Conservation (phyloP, 2,329 filamentous ascomycete genomes). For the Fusarium avenaceum region DNA sequence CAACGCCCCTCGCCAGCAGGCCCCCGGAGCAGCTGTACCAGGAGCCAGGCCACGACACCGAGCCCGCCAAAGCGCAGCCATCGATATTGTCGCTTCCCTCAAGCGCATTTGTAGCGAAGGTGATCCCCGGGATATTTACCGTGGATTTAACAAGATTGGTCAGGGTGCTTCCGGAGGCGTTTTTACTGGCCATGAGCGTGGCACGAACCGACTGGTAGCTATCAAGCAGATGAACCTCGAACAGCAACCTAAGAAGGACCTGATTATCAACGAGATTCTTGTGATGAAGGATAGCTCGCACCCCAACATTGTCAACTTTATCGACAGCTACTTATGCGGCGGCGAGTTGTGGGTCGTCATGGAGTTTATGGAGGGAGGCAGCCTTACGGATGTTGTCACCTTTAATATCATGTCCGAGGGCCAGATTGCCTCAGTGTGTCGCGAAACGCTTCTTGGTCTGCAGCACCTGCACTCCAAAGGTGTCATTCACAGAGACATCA, state of each 20-base stretch:
- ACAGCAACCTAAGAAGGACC: slow-evolving; percentile 97
- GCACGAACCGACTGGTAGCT: slow-evolving; percentile 88
- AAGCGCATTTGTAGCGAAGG: slow-evolving; percentile 91
- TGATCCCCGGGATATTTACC: slow-evolving; percentile 90
- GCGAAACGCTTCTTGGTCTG: slow-evolving; percentile 90
- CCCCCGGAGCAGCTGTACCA: slow-evolving; percentile 57
- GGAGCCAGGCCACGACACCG: slow-evolving; percentile 80
- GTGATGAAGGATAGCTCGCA: slow-evolving; percentile 99
- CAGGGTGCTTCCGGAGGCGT: slow-evolving; percentile 98
- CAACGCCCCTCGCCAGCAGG: slow-evolving; percentile 56
- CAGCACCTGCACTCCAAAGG: slow-evolving; percentile 98
- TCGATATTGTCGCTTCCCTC: slow-evolving; percentile 86
- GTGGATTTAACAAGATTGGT: slow-evolving; percentile 91
- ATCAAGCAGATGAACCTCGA: slow-evolving; percentile 99
- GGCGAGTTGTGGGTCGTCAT: slow-evolving; percentile 99
- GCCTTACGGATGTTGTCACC: slow-evolving; percentile 96
- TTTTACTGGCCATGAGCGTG: slow-evolving; percentile 88
- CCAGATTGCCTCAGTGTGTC: slow-evolving; percentile 95
- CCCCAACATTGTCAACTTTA: slow-evolving; percentile 99
- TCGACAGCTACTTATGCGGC: slow-evolving; percentile 92
- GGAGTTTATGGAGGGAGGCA: slow-evolving; percentile 99
- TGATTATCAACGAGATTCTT: slow-evolving; percentile 98
- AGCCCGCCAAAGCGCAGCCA: slow-evolving; percentile 80
- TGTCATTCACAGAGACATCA: slow-evolving; percentile 98
- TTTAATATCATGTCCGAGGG: slow-evolving; percentile 99